These are phyloP conservation scores for Ilex paraguariensis DNA, from an alignment of 305 asterid genomes.

Conservation along the genomic window DNA sequence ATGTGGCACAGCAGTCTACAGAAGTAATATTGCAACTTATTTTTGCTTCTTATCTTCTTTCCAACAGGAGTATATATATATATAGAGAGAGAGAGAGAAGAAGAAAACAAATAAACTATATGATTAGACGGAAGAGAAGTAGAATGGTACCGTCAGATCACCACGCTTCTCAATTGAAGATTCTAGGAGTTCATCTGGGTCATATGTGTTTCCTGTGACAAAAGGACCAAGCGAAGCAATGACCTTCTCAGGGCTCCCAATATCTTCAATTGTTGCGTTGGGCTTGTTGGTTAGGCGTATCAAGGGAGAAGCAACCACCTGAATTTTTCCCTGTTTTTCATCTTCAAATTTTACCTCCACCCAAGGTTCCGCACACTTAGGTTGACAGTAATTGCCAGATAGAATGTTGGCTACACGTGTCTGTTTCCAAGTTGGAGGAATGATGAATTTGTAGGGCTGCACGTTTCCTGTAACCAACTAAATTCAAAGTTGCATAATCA, in stretches of 20 bases:
- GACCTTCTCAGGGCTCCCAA: slow-evolving; percentile 83
- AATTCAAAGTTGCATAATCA: slow-evolving; percentile 58
- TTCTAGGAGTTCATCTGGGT: slow-evolving; percentile 81
- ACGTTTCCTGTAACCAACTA: slow-evolving; percentile 97
- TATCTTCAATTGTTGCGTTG: slow-evolving; percentile 80
- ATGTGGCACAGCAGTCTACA: no score
- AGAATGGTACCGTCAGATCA: slow-evolving; percentile 61
- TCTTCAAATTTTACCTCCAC: slow-evolving; percentile 94
- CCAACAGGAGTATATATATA: no score
- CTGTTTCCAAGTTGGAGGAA: slow-evolving; percentile 97
- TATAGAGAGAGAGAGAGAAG: not conserved
- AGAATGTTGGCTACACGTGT: slow-evolving; percentile 74
- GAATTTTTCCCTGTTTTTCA: slow-evolving; percentile 77
- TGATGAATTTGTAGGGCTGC: slow-evolving; percentile 87
- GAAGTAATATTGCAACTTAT: no score
- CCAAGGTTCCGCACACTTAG: slow-evolving; percentile 99
- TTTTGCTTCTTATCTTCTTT: no score
- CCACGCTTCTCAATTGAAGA: slow-evolving; percentile 76
- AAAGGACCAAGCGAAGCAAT: slow-evolving; percentile 99
- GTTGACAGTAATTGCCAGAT: slow-evolving; percentile 97
- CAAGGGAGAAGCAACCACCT: slow-evolving; percentile 92
- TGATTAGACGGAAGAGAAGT: no score
- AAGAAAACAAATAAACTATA: no score
- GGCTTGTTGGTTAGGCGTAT: slow-evolving; percentile 93
- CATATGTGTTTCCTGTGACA: slow-evolving; percentile 82